These are phyloP conservation scores for Eucalyptus cloeziana DNA, from an alignment of 345 rosid species.

Conservation along the genomic window DNA sequence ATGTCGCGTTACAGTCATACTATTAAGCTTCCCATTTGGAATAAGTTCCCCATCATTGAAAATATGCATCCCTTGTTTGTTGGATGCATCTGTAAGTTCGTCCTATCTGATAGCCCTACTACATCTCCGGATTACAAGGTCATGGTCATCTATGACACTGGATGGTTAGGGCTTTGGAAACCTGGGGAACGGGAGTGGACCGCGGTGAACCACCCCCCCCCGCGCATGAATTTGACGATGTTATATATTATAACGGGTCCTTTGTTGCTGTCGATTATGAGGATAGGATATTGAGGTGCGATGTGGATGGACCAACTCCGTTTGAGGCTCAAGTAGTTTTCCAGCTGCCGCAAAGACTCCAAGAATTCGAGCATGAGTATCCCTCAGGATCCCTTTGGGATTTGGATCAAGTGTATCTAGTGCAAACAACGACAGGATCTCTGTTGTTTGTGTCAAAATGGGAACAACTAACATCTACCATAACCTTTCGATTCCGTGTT, in stretches of 20 bases:
- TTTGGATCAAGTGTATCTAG: background rate
- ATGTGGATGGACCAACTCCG: background rate
- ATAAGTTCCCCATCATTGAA: no score
- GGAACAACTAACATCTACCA: background rate
- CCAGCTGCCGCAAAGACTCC: background rate
- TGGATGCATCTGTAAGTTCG: background rate
- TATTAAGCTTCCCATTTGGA: no score
- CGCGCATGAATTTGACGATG: fast-evolving
- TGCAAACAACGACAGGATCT: background rate
- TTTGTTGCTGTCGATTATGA: background rate
- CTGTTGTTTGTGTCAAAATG: background rate
- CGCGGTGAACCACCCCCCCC: background rate
- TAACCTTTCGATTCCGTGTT: background rate
- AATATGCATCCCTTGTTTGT: no score
- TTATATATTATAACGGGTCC: background rate
- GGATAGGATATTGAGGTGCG: background rate
- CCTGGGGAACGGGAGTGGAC: background rate
- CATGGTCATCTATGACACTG: background rate
- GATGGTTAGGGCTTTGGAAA: background rate
- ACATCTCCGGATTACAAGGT: background rate
- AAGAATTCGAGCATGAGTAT: background rate
- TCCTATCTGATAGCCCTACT: background rate
- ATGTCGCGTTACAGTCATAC: no score
- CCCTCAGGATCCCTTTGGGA: no score
- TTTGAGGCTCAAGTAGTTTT: background rate